Evolutionary conservation across 1,139 yeast genomes (phyloP), one percentile per base, ranked within the genome.

Genomic region (Candida dubliniensis): DNA sequence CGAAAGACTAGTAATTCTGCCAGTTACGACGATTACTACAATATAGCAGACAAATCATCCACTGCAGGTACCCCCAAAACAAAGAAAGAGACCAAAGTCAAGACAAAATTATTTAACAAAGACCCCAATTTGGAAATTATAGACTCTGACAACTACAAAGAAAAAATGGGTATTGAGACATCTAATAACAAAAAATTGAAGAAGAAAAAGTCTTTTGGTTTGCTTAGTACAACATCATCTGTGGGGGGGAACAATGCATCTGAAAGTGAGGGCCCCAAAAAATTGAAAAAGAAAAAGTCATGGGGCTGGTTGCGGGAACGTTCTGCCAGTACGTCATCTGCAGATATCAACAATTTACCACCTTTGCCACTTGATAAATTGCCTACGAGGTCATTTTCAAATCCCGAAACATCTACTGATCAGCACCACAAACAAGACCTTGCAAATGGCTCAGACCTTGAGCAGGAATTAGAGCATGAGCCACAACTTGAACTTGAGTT

Each of bases 221-320:
- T 61, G 12, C 18, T 40, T 15, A 25, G 36, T 15, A 18, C 46
- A 1, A 14, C 40, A 1, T 34, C 45, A 12, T 10, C 38, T 29
- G 26, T 34, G 12, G 32, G 36, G 11, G 40, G 24, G 12, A 29
- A 23, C 23, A 30, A n/a, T n/a, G 26, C 30, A 15, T 40, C 30
- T 13, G 34, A 11, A 8, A 30, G 12, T 14, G 49, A 41, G 13
- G 63, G 62, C 47, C 55, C 54, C 18, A 64, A 62, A 47, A 57
- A 55, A 36, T 52, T 63, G 45, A 64, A 63, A 50, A 68, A 66
- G 59, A 69, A 69, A 55, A 66, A 65, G 50, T 66, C 71, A 8
- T 69, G 74, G 76, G 63, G 64, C 11, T 71, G 75, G 76, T 53
- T 69, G 38, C 67, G 67, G 44, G 75, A 69, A 29, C 60, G 71